A percentile compares a stretch with the other conserved stretches of the same genome.
These are phyloP conservation scores for Cajanus cajan DNA, from an alignment of 306 rosid genomes.

Conservation along the genomic window DNA sequence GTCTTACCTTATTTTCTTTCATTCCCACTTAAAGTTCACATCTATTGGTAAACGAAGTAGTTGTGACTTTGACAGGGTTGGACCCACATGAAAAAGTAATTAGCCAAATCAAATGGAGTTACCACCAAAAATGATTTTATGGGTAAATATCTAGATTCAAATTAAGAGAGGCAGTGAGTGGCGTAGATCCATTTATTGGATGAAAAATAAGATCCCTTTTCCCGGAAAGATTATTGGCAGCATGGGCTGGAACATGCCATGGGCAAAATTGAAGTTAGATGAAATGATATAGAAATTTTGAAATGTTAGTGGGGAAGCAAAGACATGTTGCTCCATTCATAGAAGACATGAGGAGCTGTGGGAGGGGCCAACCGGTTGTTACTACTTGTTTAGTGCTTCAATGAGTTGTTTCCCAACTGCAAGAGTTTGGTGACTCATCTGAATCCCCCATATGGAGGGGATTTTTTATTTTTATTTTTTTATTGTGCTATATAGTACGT, in stretches of 20 bases:
- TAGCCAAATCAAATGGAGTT: not conserved
- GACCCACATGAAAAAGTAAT: constrained; percentile 15
- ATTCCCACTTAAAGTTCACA: constrained; percentile 2
- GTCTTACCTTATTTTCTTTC: not conserved
- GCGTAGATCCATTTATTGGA: not conserved
- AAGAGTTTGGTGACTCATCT: constrained; percentile 39
- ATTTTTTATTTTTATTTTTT: constrained; percentile 45
- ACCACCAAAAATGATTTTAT: not conserved
- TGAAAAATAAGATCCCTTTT: constrained; percentile 4
- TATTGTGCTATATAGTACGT: constrained; percentile 20
- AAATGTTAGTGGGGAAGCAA: constrained; percentile 39
- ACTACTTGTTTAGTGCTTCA: constrained; percentile 47
- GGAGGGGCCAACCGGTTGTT: constrained; percentile 50
- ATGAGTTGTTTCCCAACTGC: constrained; percentile 85
- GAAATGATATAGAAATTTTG: constrained; percentile 23
- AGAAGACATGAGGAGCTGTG: constrained; percentile 53
- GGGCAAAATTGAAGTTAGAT: constrained; percentile 32
- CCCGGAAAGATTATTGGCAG: constrained; percentile 32
- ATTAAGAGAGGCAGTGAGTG: not conserved
- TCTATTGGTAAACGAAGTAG: not conserved
- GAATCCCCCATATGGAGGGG: constrained; percentile 33
- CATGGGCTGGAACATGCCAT: constrained; percentile 70
- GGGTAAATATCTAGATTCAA: not conserved
- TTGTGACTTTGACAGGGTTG: constrained; percentile 18
- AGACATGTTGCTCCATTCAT: constrained; percentile 40